Percentiles rank a stretch among this genome's conserved stretches.
Conservation (phyloP, 257 asterid genomes). For the Fraxinus excelsior region DNA sequence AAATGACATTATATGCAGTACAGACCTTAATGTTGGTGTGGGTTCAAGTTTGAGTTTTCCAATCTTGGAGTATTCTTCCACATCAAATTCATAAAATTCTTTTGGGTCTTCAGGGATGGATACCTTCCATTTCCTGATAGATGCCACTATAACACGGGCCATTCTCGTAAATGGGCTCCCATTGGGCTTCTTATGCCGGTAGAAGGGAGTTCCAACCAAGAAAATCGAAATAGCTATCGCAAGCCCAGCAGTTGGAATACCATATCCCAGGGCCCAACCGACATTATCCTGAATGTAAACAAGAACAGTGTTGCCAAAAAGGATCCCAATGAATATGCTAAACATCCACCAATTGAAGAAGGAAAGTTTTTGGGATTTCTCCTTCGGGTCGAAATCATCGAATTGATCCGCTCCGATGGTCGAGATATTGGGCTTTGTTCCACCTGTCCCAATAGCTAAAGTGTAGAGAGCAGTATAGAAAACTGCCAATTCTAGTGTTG, state of each 20-base stretch:
- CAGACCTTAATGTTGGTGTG: slow-evolving; percentile 31
- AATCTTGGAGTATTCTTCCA: slow-evolving; percentile 16
- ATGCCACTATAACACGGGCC: slow-evolving; percentile 35
- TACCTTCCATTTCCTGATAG: slow-evolving; percentile 27
- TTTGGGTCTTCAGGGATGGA: slow-evolving; percentile 20
- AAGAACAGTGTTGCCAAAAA: slow-evolving; percentile 38
- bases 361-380: slow-evolving; percentile 37
- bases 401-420: slow-evolving; percentile 41
- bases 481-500: slow-evolving; percentile 12
- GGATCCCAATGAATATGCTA: slow-evolving; percentile 31
- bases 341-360: slow-evolving; percentile 48
- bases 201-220: slow-evolving; percentile 33
- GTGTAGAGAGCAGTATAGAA: slow-evolving; percentile 35
- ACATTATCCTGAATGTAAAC: slow-evolving; percentile 41
- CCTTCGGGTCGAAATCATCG: slow-evolving; percentile 32
- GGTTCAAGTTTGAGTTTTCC: slow-evolving; percentile 29
- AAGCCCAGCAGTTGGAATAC: slow-evolving; percentile 36
- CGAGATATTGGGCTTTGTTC: slow-evolving; percentile 40
- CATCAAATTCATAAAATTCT: slow-evolving; percentile 29
- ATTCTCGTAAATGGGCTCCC: slow-evolving; percentile 34
- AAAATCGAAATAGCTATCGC: slow-evolving; percentile 25
- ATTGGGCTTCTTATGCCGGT: slow-evolving; percentile 33
- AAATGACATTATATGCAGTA: neutral
- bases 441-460: slow-evolving; percentile 34
- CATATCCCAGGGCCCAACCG: slow-evolving; percentile 41